Percentiles rank a stretch among this genome's conserved stretches.
Evolutionary conservation across 257 asterid genomes (phyloP).

Genomic region (Eucommia ulmoides): DNA sequence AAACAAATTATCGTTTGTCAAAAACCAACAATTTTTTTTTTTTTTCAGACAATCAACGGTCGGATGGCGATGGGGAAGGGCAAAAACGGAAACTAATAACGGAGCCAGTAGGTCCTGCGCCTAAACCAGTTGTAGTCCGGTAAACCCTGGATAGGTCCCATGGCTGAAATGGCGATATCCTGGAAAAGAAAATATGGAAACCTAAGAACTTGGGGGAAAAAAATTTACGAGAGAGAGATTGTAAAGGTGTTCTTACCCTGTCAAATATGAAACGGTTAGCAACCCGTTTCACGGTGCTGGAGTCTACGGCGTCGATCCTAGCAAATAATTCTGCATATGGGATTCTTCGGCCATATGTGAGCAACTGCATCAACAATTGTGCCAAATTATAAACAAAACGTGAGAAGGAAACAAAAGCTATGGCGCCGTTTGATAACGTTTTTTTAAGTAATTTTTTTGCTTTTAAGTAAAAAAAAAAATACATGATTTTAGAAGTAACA

Average conservation of each 20-base stretch:
- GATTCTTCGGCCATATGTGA: constrained; percentile 91
- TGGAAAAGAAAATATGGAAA: constrained; percentile 18
- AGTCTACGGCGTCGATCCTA: constrained; percentile 83
- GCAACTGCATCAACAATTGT: constrained; percentile 89
- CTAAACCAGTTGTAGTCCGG: constrained; percentile 99
- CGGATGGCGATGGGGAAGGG: too few relatives aligned
- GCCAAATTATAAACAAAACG: too few relatives aligned
- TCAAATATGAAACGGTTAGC: constrained; percentile 81
- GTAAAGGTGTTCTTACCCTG: constrained; percentile 30
- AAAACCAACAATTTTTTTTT: too few relatives aligned
- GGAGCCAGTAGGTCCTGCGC: constrained; percentile 98
- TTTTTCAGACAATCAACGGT: too few relatives aligned
- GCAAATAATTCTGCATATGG: constrained; percentile 89
- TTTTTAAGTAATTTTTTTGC: too few relatives aligned
- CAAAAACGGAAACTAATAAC: too few relatives aligned
- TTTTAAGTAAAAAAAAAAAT: too few relatives aligned
- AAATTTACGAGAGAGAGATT: neutral
- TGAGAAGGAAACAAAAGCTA: too few relatives aligned
- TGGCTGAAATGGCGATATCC: constrained; percentile 81
- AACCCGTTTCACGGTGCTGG: constrained; percentile 75
- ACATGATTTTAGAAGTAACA: too few relatives aligned
- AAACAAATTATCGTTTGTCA: too few relatives aligned
- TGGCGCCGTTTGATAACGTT: too few relatives aligned
- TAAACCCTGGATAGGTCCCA: constrained; percentile 70
- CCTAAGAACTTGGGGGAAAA: neutral